phyloP scores from a whole-genome alignment of 2,329 filamentous ascomycete species.

The Aspergillus sp. region DNA sequence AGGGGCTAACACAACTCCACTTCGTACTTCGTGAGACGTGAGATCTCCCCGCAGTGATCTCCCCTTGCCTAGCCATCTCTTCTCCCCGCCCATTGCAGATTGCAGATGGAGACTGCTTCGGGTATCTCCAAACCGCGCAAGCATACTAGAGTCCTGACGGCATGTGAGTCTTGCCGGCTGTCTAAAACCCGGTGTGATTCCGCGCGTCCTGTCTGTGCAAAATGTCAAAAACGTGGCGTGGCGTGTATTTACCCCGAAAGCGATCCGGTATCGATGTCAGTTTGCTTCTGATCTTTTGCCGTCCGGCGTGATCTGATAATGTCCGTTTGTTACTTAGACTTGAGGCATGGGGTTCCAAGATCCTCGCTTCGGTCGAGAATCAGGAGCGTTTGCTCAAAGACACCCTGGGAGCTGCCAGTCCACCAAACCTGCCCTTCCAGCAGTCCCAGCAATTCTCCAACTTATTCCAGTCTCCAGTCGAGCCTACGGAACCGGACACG shows the following conservation, averaged over 20 bases:
- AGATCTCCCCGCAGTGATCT: conserved; percentile 7
- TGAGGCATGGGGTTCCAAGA: conserved; percentile 24
- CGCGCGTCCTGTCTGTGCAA: conserved; percentile 24
- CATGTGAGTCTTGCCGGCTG: conserved; percentile 26
- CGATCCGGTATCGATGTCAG: conserved; percentile 25
- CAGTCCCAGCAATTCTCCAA: background rate
- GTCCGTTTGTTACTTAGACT: conserved; percentile 14
- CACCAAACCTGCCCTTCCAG: background rate
- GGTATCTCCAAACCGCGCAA: conserved; percentile 17
- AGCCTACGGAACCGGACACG: conserved; percentile 18
- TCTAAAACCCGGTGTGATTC: conserved; percentile 28
- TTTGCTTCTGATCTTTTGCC: background rate
- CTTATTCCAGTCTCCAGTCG: conserved; percentile 16
- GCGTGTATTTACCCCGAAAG: conserved; percentile 26
- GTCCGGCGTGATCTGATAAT: background rate
- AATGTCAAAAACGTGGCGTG: conserved; percentile 25
- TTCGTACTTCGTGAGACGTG: background rate
- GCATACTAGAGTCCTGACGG: conserved; percentile 26
- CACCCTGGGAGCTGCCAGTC: conserved; percentile 8
- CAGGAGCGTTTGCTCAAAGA: conserved; percentile 23
- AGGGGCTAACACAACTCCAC: background rate
- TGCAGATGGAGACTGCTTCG: conserved; percentile 18
- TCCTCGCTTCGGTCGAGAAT: conserved; percentile 25
- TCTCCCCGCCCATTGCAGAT: background rate
- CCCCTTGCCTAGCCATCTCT: background rate